These are phyloP conservation scores for Aureobasidium uvarum DNA, from an alignment of 2,329 filamentous ascomycete species.

Conservation along the genomic window DNA sequence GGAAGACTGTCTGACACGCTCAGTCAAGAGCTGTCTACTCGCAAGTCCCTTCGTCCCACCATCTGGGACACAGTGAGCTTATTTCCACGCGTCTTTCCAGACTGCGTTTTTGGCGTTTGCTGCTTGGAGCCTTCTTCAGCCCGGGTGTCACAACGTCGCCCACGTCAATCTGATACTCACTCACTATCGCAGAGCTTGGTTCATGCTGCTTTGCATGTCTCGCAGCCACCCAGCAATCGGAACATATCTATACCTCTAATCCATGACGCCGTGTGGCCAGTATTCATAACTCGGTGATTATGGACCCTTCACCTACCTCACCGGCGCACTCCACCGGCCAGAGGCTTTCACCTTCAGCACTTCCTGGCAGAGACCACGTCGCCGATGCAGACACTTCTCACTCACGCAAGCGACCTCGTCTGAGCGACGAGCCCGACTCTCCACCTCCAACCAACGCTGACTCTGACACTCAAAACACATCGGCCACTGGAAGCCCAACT, in stretches of 20 bases:
- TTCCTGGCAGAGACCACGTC: conserved; percentile 44
- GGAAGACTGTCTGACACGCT: neutral
- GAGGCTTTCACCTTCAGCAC: conserved; percentile 30
- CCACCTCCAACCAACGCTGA: conserved; percentile 32
- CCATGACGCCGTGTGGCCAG: neutral
- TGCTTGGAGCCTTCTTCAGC: conserved; percentile 17
- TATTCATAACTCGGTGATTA: conserved; percentile 25
- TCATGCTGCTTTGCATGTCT: neutral
- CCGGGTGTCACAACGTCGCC: neutral
- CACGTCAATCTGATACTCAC: neutral
- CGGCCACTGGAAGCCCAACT: conserved; percentile 14
- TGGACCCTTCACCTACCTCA: conserved; percentile 30
- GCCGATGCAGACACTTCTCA: conserved; percentile 48
- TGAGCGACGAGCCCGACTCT: conserved; percentile 40
- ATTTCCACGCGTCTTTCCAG: conserved; percentile 17
- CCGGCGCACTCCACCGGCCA: conserved; percentile 11
- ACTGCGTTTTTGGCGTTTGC: conserved; percentile 20
- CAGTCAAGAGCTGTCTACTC: neutral
- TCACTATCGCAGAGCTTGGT: conserved; percentile 1
- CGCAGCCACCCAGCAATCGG: neutral
- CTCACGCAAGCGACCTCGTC: conserved; percentile 48
- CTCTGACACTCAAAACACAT: neutral
- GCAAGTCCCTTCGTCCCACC: neutral
- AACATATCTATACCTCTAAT: conserved; percentile 3
- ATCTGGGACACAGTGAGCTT: conserved; percentile 6